Evolutionary conservation across 1,284 basidiomycete species (phyloP).

Genomic region (Macrocystidia cucumis): DNA sequence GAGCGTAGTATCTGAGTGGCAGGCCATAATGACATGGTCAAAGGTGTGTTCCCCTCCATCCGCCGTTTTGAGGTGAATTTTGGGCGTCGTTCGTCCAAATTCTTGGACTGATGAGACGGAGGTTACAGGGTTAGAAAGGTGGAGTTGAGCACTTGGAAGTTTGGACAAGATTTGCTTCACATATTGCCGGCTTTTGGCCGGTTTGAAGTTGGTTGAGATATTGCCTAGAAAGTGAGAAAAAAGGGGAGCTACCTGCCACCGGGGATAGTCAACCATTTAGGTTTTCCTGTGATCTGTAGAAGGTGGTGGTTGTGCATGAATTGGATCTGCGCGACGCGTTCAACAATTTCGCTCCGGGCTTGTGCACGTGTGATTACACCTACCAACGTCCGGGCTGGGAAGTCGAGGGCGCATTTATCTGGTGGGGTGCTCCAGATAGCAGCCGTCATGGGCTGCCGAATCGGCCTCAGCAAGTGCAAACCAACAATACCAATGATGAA

Average conservation of each 20-base stretch:
- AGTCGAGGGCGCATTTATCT: constrained; percentile 62
- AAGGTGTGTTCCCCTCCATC: constrained; percentile 37
- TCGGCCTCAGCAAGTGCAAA: constrained; percentile 3
- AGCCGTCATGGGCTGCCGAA: constrained; percentile 66
- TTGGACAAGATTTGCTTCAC: constrained; percentile 56
- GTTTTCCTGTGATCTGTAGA: constrained; percentile 68
- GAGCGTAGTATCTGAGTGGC: constrained; percentile 66
- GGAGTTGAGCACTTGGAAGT: constrained; percentile 46
- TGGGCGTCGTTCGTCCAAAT: constrained; percentile 15
- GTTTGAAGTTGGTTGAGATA: constrained; percentile 1
- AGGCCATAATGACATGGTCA: constrained; percentile 76
- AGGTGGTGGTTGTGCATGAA: constrained; percentile 81
- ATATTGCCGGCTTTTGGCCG: constrained; percentile 44
- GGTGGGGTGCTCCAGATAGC: constrained; percentile 80
- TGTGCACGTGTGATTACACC: constrained; percentile 6
- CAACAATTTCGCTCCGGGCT: background rate
- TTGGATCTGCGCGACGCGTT: constrained; percentile 33
- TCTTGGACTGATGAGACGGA: too few species aligned
- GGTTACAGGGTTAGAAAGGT: constrained; percentile 51
- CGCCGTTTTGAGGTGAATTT: constrained; percentile 35
- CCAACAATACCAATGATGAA: constrained; percentile 6
- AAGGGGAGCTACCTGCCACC: constrained; percentile 53
- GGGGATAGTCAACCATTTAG: constrained; percentile 70
- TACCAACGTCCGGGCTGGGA: constrained; percentile 68
- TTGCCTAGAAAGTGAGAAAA: background rate